Evolutionary conservation across 495 filamentous ascomycete species (phyloP).

Genomic region (Hyaloscypha bicolor): DNA sequence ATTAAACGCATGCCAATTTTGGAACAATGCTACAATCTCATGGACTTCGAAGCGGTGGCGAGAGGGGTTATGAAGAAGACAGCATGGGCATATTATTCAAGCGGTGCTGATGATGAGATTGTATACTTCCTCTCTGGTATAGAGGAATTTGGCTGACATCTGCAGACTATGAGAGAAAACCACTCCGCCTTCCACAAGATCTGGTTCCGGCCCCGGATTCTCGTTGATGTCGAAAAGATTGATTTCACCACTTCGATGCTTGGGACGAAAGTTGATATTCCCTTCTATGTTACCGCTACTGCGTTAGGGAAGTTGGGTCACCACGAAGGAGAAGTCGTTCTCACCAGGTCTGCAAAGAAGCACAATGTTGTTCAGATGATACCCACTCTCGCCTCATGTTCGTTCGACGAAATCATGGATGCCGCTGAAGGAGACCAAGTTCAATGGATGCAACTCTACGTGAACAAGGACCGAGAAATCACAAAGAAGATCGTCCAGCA

Average conservation of each 20-base stretch:
- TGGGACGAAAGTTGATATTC: slow-evolving; percentile 76
- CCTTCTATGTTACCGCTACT: slow-evolving; percentile 92
- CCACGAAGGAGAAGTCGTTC: slow-evolving; percentile 86
- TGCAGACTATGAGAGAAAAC: slow-evolving; percentile 94
- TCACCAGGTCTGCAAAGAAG: slow-evolving; percentile 78
- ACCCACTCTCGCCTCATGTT: slow-evolving; percentile 95
- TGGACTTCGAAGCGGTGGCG: slow-evolving; percentile 94
- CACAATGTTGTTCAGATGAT: slow-evolving; percentile 97
- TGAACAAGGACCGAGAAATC: slow-evolving; percentile 93
- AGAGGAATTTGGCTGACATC: slow-evolving; percentile 15
- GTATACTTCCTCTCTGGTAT: slow-evolving; percentile 50
- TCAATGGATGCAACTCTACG: slow-evolving; percentile 98
- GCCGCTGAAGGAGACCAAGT: slow-evolving; percentile 78
- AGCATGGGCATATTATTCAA: slow-evolving; percentile 96
- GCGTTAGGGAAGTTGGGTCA: slow-evolving; percentile 90
- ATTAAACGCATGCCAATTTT: slow-evolving; percentile 79
- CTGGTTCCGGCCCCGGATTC: slow-evolving; percentile 89
- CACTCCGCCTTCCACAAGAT: slow-evolving; percentile 95
- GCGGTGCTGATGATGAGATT: slow-evolving; percentile 96
- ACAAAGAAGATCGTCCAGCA: slow-evolving; percentile 89
- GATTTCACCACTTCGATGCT: slow-evolving; percentile 90
- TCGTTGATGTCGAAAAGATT: slow-evolving; percentile 84
- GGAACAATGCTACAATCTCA: slow-evolving; percentile 89
- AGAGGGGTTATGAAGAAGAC: slow-evolving; percentile 88
- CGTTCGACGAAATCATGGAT: slow-evolving; percentile 95